Evolutionary conservation across 257 asterid genomes (phyloP), one percentile per base, ranked within the genome.

Genomic region (Ballota nigra): DNA sequence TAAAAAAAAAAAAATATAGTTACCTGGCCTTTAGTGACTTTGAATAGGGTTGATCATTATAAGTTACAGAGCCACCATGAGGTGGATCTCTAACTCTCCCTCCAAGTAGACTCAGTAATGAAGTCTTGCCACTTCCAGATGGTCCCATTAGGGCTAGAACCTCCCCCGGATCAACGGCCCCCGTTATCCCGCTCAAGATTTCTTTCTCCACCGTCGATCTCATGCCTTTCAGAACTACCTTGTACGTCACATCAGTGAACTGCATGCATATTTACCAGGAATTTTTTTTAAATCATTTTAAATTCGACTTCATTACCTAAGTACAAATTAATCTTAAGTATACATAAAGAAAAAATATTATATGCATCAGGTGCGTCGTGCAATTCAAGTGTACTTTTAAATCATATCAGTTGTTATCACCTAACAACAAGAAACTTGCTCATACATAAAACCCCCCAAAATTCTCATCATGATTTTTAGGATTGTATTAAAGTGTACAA

Each of bases 121-220:
- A 82, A 10, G 99, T 95, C 82, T 95, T 95, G 43, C 99, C 99
- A 57, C 99, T 86, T 61, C 99, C 99, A 4, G 99, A 95, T 31
- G 99, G 99, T 40, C 99, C 99, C 99, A 95, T 95, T 36, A 95
- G 81, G 3, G 99, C 99, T 64, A 95, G 63, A 63, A 95, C 96
- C 74, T 95, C 98, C 15, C 99, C 98, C 0, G 99, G 99, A 75
- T 80, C 86, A 59, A 87, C 96, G 0, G 91, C 82, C 16, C 99
- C 99, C 0, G 76, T 87, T 41, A 95, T 92, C 63, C 97, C 98
- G 69, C 83, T 84, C 51, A 95, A 68, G 65, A 92, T 89, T 7
- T 85, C 92, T 73, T 87, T 92, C 90, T 95, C 98, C 71, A 75
- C 79, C 2, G 89, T 81, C 8, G 94, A 83, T 41, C 88, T 86